A percentile compares a stretch with the other conserved stretches of the same genome.
phyloP scores from a whole-genome alignment of 164 flowering plant genomes.

The Kalanchoe fedtschenkoi region DNA sequence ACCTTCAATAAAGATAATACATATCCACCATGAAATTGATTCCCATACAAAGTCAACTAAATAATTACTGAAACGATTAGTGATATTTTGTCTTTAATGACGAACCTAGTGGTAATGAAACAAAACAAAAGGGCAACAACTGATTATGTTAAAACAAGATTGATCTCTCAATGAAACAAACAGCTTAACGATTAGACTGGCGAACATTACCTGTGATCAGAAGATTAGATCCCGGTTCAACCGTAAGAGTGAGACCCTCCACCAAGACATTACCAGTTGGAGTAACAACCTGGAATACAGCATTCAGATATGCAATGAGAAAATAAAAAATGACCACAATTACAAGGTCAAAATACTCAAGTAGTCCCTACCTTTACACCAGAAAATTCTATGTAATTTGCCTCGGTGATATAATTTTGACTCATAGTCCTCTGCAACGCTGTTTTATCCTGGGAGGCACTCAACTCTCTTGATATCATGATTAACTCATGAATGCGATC shows the following conservation, averaged over 20 bases:
- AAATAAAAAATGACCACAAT: background rate
- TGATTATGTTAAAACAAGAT: too few species aligned
- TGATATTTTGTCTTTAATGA: too few species aligned
- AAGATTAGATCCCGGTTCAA: constrained; percentile 88
- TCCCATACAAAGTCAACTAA: background rate
- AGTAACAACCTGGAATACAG: constrained; percentile 74
- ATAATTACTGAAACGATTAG: too few species aligned
- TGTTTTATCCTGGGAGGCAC: constrained; percentile 36
- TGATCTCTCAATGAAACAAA: background rate
- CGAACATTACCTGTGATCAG: constrained; percentile 72
- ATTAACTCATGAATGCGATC: constrained; percentile 92
- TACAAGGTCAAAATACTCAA: background rate
- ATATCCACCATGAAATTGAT: constrained; percentile 1
- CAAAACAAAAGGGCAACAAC: too few species aligned
- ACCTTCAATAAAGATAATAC: constrained; percentile 33
- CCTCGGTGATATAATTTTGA: constrained; percentile 70
- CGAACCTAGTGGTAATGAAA: too few species aligned
- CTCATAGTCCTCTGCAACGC: constrained; percentile 40
- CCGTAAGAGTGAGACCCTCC: constrained; percentile 64
- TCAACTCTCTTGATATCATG: constrained; percentile 64
- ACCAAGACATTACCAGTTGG: constrained; percentile 94
- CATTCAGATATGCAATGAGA: constrained; percentile 1
- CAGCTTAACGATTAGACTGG: background rate
- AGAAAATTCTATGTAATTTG: constrained; percentile 75
- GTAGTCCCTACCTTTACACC: constrained; percentile 57